Base-by-base conservation (phyloP, 345 rosid genomes). In the Carallia brachiata region DNA sequence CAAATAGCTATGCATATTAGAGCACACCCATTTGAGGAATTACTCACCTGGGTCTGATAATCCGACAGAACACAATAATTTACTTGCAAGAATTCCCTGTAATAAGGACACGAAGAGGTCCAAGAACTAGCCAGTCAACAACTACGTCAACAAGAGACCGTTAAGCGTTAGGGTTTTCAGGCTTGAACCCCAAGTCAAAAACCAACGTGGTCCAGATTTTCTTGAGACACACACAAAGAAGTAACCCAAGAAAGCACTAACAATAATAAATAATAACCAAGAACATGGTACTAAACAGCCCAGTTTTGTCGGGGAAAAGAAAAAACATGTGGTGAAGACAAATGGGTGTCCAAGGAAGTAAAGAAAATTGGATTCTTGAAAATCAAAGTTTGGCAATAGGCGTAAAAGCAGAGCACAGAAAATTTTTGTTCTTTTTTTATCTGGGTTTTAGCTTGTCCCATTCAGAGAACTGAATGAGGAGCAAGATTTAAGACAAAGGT, bases 111-210 rank as follows among this genome's bases (percentile, higher is more conserved):
- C 36, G 48, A 58, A 34, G 18, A 18, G 57, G n/a, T 30, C 17
- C 61, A 36, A 60, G 28, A 12, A 39, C 62, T 52, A 0, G 50
- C 12, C 50, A 44, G 44, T 19, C 27, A 27, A 52, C 37, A 18
- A 60, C 10, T 40, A 40, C 15, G 48, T 10, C 19, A 65, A 6
- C 37, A 36, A 50, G 53, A 66, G 66, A 6, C 23, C 23, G 23
- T 23, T 23, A 30, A 36, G 5, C 5, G 6, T 13, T 47, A 52
- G 52, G 60, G 59, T 48, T 37, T 61, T 36, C 19, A 73, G 61
- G 30, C 47, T 56, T 66, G 52, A 48, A 50, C 44, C 52, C 40
- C 61, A 66, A 44, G 32, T 4, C 34, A 52, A 65, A 63, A 63
- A 61, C 6, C 16, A 7, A 36, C 34, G 66, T 27, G 60, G 52